Evolutionary conservation across 1,284 basidiomycete genomes (phyloP).

Genomic region (Takashimella koratensis): DNA sequence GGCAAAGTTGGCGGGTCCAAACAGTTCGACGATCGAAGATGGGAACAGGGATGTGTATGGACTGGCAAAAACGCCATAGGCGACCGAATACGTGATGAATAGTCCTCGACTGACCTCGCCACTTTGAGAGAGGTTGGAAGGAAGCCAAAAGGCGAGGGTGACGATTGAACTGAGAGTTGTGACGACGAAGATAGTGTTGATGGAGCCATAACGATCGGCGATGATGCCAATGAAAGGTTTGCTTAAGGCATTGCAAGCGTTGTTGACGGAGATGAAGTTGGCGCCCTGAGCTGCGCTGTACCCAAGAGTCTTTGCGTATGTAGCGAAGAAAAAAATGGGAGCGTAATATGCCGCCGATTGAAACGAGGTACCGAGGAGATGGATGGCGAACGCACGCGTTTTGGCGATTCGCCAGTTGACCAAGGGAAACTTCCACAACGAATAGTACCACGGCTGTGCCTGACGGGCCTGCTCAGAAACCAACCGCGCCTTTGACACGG

Average conservation of each 20-base stretch:
- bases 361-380: slow-evolving; percentile 17
- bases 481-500: slow-evolving; percentile 15
- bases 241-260: slow-evolving; percentile 36
- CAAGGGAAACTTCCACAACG: slow-evolving; percentile 20
- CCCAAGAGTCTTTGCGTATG: slow-evolving; percentile 28
- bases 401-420: slow-evolving; percentile 29
- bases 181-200: slow-evolving; percentile 42
- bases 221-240: slow-evolving; percentile 40
- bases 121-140: slow-evolving; percentile 13
- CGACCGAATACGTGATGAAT: slow-evolving; percentile 28
- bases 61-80: slow-evolving; percentile 25
- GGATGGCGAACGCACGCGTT: slow-evolving; percentile 18
- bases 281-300: slow-evolving; percentile 21
- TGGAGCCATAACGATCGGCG: slow-evolving; percentile 39
- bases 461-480: slow-evolving; percentile 7
- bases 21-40: slow-evolving; percentile 30
- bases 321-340: slow-evolving; percentile 35
- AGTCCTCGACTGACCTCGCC: slow-evolving; percentile 17
- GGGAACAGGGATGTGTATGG: slow-evolving; percentile 38
- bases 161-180: slow-evolving; percentile 30
- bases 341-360: slow-evolving; percentile 34
- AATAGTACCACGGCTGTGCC: background rate
- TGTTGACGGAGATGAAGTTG: slow-evolving; percentile 31
- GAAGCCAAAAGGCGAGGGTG: slow-evolving; percentile 32
- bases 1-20: slow-evolving; percentile 33